These are phyloP conservation scores for Crithidia expoeki DNA, from an alignment of 208 protist species.

Conservation along the genomic window DNA sequence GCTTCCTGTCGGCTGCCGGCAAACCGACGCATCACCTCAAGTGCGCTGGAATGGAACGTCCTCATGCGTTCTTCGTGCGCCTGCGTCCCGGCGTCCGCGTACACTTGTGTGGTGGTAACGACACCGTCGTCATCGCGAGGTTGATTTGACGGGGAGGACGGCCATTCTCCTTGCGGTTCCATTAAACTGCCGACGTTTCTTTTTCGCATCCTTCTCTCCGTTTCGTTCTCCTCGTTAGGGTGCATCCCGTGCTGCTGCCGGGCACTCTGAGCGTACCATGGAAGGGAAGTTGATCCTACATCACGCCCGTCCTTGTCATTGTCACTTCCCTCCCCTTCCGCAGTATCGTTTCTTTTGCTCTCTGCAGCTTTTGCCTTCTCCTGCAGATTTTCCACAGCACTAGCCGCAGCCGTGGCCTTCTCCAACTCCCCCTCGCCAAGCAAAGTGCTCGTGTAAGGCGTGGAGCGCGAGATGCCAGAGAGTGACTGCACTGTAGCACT, in stretches of 20 bases:
- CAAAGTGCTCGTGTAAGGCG: slow-evolving; percentile 63
- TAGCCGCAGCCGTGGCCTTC: neutral
- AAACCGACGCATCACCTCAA: slow-evolving; percentile 75
- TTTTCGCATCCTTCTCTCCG: neutral
- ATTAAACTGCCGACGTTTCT: too few relatives aligned
- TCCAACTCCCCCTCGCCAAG: slow-evolving; percentile 22
- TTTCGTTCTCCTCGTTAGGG: neutral
- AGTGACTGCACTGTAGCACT: slow-evolving; percentile 62
- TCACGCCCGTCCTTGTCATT: neutral
- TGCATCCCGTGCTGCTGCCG: neutral
- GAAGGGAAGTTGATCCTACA: neutral
- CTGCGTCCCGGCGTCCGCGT: slow-evolving; percentile 13
- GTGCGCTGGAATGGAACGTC: slow-evolving; percentile 71
- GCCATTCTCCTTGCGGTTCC: too few relatives aligned
- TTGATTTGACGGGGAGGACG: neutral
- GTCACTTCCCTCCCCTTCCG: neutral
- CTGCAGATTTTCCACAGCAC: neutral
- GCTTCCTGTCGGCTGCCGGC: slow-evolving; percentile 77
- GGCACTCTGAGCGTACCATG: neutral
- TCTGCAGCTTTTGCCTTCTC: neutral
- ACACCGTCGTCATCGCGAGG: too few relatives aligned
- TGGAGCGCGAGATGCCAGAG: slow-evolving; percentile 69
- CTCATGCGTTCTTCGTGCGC: slow-evolving; percentile 64
- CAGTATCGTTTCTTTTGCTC: neutral
- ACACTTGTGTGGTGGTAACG: slow-evolving; percentile 9